Evolutionary conservation across 1,139 yeast genomes (phyloP).

Genomic region (Yamadazyma diddensiae): DNA sequence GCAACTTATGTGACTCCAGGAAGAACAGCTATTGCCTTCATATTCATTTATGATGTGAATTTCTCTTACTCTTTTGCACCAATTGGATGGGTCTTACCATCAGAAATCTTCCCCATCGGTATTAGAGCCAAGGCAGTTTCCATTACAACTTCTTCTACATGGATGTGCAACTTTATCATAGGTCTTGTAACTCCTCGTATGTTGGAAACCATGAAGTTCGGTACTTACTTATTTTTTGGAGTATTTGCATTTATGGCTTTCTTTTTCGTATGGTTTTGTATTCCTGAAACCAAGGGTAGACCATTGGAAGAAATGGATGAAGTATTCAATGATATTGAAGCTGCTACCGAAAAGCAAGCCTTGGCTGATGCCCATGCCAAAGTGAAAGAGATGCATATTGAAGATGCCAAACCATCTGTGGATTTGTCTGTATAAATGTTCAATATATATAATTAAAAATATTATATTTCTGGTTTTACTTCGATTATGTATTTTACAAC

Average conservation of each 20-base stretch:
- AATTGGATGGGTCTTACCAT: slow-evolving; percentile 42
- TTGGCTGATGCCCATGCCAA: slow-evolving; percentile 7
- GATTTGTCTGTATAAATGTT: not conserved
- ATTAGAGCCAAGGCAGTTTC: slow-evolving; percentile 27
- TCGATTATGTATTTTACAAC: too few species aligned
- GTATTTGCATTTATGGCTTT: slow-evolving; percentile 21
- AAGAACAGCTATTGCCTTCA: slow-evolving; percentile 45
- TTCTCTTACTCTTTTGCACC: slow-evolving; percentile 34
- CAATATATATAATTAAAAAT: not conserved
- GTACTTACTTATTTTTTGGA: slow-evolving; percentile 27
- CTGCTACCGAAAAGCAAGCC: slow-evolving; percentile 12
- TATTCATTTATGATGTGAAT: slow-evolving; percentile 30
- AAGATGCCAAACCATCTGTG: not conserved
- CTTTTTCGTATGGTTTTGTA: slow-evolving; percentile 20
- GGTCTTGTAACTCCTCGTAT: slow-evolving; percentile 27
- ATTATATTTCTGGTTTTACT: too few species aligned
- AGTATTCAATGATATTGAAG: slow-evolving; percentile 18
- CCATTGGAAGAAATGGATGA: slow-evolving; percentile 30
- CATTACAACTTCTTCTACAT: slow-evolving; percentile 33
- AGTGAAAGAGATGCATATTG: not conserved
- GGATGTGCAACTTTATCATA: slow-evolving; percentile 35
- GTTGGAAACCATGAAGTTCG: slow-evolving; percentile 21
- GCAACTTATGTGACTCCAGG: slow-evolving; percentile 20
- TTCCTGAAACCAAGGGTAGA: slow-evolving; percentile 29
- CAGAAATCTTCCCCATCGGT: slow-evolving; percentile 32